Evolutionary conservation across 148 eudicot genomes (phyloP).

Genomic region (Tetragonia tetragonoides): DNA sequence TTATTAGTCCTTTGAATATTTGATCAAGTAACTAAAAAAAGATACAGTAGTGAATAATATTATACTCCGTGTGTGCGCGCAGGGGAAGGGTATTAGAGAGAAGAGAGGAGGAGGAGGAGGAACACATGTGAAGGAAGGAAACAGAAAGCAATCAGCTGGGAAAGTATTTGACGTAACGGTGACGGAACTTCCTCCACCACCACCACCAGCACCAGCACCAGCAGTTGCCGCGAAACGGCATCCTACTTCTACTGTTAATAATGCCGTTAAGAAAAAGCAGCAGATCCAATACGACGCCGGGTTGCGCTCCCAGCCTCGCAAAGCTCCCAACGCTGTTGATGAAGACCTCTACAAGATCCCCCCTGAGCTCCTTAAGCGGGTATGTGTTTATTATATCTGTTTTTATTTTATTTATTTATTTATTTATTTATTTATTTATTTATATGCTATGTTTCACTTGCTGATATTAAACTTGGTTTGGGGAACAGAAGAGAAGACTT

Average conservation of each 20-base stretch:
- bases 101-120: conserved; percentile 14
- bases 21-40: no score
- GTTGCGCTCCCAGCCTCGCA: conserved; percentile 23
- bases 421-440: no score
- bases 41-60: no score
- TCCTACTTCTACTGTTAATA: not conserved
- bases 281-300: conserved; percentile 26
- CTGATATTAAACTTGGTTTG: not conserved
- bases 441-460: no score
- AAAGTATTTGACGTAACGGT: conserved; percentile 32
- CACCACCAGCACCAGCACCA: not conserved
- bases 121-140: conserved; percentile 14
- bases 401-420: not conserved
- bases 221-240: conserved; percentile 14
- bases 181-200: conserved; percentile 27
- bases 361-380: conserved; percentile 58
- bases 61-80: not conserved
- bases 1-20: no score
- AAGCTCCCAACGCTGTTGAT: conserved; percentile 53
- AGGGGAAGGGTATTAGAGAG: conserved; percentile 16
- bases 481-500: conserved; percentile 54
- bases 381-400: conserved; percentile 5
- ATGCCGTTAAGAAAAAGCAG: conserved; percentile 23
- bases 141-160: conserved; percentile 28
- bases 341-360: conserved; percentile 84